These are phyloP conservation scores for Populus hybrid DNA, from an alignment of 441 rosid genomes.

Conservation along the genomic window DNA sequence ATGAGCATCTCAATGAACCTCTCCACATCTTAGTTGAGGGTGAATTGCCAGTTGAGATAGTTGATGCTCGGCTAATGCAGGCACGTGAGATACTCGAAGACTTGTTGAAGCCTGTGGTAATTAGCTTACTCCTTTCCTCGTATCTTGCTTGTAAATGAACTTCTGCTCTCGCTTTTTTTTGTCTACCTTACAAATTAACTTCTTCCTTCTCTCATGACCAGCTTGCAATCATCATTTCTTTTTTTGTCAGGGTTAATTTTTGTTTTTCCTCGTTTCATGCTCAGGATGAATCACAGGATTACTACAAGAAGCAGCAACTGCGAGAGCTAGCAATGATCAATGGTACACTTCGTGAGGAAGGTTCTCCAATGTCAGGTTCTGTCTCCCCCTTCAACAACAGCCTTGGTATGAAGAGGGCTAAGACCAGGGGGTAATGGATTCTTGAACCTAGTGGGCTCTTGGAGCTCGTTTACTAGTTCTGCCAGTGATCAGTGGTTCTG, in stretches of 20 bases:
- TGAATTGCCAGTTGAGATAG: constrained; percentile 86
- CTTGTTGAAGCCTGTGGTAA: constrained; percentile 84
- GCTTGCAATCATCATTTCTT: neutral
- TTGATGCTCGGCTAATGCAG: constrained; percentile 88
- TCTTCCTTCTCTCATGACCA: neutral
- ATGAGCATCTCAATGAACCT: constrained; percentile 95
- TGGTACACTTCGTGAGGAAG: constrained; percentile 90
- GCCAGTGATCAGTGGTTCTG: constrained; percentile 35
- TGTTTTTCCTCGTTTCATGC: neutral
- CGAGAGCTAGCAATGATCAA: constrained; percentile 92
- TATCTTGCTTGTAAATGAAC: neutral
- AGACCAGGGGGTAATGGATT: constrained; percentile 63
- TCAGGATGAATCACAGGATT: constrained; percentile 95
- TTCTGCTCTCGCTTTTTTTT: no score
- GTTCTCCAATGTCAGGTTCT: constrained; percentile 94
- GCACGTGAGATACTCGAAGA: constrained; percentile 96
- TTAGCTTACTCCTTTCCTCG: constrained; percentile 14
- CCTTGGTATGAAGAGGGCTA: constrained; percentile 98
- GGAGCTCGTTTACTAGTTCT: constrained; percentile 37
- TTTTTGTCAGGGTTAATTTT: neutral
- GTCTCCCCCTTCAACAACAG: constrained; percentile 87
- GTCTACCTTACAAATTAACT: neutral
- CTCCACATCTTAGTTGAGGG: constrained; percentile 94
- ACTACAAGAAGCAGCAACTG: constrained; percentile 94
- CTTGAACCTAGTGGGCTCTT: constrained; percentile 23